Evolutionary conservation across 768 basidiomycete genomes (phyloP), one percentile per base, ranked within the genome.

Genomic region (Mycena belliarum): DNA sequence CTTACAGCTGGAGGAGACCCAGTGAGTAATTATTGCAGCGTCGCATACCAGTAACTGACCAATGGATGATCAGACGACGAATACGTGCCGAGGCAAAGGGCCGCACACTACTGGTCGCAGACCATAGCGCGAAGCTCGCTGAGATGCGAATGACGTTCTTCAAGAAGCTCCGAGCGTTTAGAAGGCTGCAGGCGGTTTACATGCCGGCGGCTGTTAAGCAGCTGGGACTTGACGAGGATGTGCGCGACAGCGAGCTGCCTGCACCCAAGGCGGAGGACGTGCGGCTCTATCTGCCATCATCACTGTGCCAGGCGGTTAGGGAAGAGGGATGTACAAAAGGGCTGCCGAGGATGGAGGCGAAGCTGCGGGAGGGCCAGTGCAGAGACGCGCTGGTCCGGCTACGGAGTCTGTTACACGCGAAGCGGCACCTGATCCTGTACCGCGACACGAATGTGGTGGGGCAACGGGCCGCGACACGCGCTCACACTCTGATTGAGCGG

Each of bases 321-420:
- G 14, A 16, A 1, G 4, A 20, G 5, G 57, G 38, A 4, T 59
- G 54, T 15, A n/a, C 4, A 2, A 11, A 23, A 5, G 45, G 48
- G 6, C 14, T 65, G 6, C 11, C 29, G 1, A 47, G 23, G 6
- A 55, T 26, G 32, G 63, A 65, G 52, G 40, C 37, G 0, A 25
- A 38, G 41, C 37, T 65, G 25, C 48, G 64, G 3, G 45, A 49
- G n/a, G 61, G 24, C 0, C 64, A 65, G 28, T 59, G 57, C 21
- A 5, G 35, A 0, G 51, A 54, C 23, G 42, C 46, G 14, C 18
- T 65, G 1, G 14, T 4, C 15, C 12, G 6, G 4, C 20, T 65
- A 0, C 42, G 52, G 1, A 12, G 24, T 9, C 40, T 47, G 11
- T 32, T 62, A 4, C 55, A 57, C 51, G 41, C 52, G 1, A 59